Base-by-base conservation (phyloP, 176 grass and related monocot genomes). In the Aegilops longissima region DNA sequence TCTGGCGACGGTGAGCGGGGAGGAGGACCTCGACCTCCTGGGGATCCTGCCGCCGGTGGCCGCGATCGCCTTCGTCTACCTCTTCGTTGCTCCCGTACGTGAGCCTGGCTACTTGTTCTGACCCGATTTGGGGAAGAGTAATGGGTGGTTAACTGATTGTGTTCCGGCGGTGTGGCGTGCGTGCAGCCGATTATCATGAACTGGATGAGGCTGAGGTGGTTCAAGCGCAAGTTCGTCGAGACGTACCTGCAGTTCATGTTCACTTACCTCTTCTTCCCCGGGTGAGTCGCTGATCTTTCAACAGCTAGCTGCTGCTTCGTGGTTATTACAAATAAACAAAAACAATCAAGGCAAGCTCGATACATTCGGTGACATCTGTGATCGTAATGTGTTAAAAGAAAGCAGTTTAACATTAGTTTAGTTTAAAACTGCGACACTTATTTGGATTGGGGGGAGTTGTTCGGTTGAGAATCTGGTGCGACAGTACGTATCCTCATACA, bases 171-270 rank as follows among this genome's bases (percentile, higher is more conserved):
- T 84, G 73, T 76, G 12, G 72, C 6, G 65, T 76, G 18, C 63
- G 61, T 90, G 86, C 90, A 98, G 93, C 96, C 93, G 66, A 81
- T 98, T 38, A 86, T 94, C 81, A 87, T 94, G 91, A 95, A 95
- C 90, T 96, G 93, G 96, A 92, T 98, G 86, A 91, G 90, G 83
- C 12, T 76, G 84, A 92, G 96, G 81, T 95, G 96, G 96, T 98
- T 77, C 84, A 94, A 95, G 84, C 93, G 90, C 82, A 82, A 89
- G 18, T 95, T 95, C 79, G 0, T 94, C 3, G 96, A 98, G 92
- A 96, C 82, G 79, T 98, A 96, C 77, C 83, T 96, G 61, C 93
- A 95, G 71, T 95, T 98, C 84, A 92, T 98, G 96, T 91, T 88
- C 68, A 92, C 90, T 40, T 98, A 95, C 81, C 27, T 98, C 86